Conservation (phyloP, 805 yeast species). For the Zygoascus ofunaensis region DNA sequence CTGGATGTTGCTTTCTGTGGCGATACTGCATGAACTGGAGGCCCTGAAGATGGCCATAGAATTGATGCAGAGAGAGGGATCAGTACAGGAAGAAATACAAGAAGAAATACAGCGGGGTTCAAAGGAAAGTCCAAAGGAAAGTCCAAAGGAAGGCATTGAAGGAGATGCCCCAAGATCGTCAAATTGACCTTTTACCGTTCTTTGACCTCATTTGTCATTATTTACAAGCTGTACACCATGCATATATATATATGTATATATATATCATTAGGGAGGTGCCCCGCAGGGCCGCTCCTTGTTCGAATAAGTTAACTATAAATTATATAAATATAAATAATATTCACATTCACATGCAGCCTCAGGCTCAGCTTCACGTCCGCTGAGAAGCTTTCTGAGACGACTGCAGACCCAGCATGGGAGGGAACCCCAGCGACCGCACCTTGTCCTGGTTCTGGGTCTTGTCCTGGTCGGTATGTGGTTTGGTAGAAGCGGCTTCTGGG, state of each 20-base stretch:
- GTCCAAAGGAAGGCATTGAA: too few relatives aligned
- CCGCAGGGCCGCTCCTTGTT: too few relatives aligned
- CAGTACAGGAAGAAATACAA: too few relatives aligned
- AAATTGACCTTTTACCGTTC: too few relatives aligned
- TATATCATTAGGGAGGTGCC: background rate
- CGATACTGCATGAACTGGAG: conserved; percentile 26
- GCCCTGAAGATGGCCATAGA: conserved; percentile 19
- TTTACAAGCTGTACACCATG: background rate
- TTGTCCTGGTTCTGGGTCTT: conserved; percentile 12
- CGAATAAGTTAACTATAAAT: background rate
- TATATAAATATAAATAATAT: too few relatives aligned
- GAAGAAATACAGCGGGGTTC: too few relatives aligned
- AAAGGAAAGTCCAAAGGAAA: too few relatives aligned
- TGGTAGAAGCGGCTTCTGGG: background rate
- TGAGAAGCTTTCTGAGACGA: background rate
- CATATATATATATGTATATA: too few relatives aligned
- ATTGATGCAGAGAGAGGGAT: conserved; percentile 13
- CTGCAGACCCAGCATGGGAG: conserved; percentile 16
- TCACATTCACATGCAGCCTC: too few relatives aligned
- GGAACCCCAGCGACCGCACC: conserved; percentile 23
- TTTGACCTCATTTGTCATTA: background rate
- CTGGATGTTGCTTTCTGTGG: conserved; percentile 24
- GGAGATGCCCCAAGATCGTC: too few relatives aligned
- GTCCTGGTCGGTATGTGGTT: background rate
- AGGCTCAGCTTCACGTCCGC: too few relatives aligned